Percentiles rank a stretch among this genome's conserved stretches.
These are phyloP conservation scores for Phaeomoniella chlamydospora DNA, from an alignment of 2,329 filamentous ascomycete genomes.

Conservation along the genomic window DNA sequence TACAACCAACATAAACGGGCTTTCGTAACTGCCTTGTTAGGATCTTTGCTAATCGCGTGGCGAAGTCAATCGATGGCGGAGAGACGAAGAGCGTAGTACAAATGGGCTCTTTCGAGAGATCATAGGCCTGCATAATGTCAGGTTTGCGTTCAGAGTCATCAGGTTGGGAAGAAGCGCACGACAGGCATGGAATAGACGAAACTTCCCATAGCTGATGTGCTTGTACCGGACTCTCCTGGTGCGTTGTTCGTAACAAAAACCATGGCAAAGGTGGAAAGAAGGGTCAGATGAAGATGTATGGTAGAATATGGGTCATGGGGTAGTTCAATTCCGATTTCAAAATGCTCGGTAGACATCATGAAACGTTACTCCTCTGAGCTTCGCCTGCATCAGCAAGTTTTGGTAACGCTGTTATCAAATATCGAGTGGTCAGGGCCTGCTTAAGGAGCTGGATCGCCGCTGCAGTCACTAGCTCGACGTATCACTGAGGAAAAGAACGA, in stretches of 20 bases:
- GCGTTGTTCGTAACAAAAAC: conserved; percentile 44
- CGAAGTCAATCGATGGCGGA: conserved; percentile 70
- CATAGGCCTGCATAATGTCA: neutral
- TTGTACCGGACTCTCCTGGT: conserved; percentile 23
- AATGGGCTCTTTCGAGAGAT: conserved; percentile 22
- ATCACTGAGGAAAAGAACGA: too few species aligned
- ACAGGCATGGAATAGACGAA: conserved; percentile 91
- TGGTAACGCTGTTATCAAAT: too few species aligned
- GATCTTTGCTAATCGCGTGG: conserved; percentile 69
- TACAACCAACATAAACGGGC: conserved; percentile 84
- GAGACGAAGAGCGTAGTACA: conserved; percentile 67
- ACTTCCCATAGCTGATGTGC: conserved; percentile 54
- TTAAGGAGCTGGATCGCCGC: too few species aligned
- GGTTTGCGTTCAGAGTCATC: neutral
- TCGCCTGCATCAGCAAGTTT: too few species aligned
- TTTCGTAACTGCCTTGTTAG: conserved; percentile 57
- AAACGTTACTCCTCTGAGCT: too few species aligned
- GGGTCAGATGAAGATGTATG: conserved; percentile 43
- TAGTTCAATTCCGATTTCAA: conserved; percentile 42
- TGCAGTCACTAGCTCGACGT: too few species aligned
- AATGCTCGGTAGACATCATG: conserved; percentile 17
- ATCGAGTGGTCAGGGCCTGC: too few species aligned
- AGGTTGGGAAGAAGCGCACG: conserved; percentile 36
- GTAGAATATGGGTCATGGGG: conserved; percentile 41
- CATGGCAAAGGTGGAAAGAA: conserved; percentile 35